Percentiles rank a stretch among this genome's conserved stretches.
phyloP scores from a whole-genome alignment of 352 stramenopile species.

The Globisporangium parvum region DNA sequence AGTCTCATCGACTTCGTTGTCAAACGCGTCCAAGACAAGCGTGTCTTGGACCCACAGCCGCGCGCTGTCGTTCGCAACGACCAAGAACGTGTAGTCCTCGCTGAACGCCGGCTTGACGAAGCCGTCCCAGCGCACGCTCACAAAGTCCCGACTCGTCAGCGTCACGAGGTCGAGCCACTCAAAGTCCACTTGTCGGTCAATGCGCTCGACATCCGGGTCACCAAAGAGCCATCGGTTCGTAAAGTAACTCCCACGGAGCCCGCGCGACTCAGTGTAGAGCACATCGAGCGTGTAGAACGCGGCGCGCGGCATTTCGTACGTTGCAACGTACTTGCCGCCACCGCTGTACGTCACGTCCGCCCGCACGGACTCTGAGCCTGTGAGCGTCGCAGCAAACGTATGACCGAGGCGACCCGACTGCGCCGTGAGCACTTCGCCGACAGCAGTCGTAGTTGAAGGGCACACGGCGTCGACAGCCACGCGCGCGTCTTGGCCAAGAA shows the following conservation, averaged over 20 bases:
- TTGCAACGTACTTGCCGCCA: slow-evolving; percentile 80
- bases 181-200: slow-evolving; percentile 91
- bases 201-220: slow-evolving; percentile 65
- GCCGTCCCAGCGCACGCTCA: slow-evolving; percentile 92
- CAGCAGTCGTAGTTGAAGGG: slow-evolving; percentile 32
- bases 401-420: slow-evolving; percentile 55
- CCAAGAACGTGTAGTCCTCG: slow-evolving; percentile 86
- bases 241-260: slow-evolving; percentile 91
- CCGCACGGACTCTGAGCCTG: slow-evolving; percentile 41
- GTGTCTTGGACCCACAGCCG: slow-evolving; percentile 75
- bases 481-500: slow-evolving; percentile 34
- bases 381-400: slow-evolving; percentile 59
- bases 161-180: slow-evolving; percentile 89
- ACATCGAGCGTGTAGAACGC: slow-evolving; percentile 87
- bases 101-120: slow-evolving; percentile 89
- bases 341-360: slow-evolving; percentile 55
- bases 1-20: slow-evolving; percentile 30
- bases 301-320: slow-evolving; percentile 85
- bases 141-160: slow-evolving; percentile 89
- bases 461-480: slow-evolving; percentile 39
- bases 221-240: slow-evolving; percentile 95
- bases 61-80: slow-evolving; percentile 86
- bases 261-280: slow-evolving; percentile 57
- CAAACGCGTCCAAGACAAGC: slow-evolving; percentile 48
- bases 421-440: slow-evolving; percentile 24